Conservation (phyloP, 2,329 filamentous ascomycete genomes). For the Aureobasidium uvarum region DNA sequence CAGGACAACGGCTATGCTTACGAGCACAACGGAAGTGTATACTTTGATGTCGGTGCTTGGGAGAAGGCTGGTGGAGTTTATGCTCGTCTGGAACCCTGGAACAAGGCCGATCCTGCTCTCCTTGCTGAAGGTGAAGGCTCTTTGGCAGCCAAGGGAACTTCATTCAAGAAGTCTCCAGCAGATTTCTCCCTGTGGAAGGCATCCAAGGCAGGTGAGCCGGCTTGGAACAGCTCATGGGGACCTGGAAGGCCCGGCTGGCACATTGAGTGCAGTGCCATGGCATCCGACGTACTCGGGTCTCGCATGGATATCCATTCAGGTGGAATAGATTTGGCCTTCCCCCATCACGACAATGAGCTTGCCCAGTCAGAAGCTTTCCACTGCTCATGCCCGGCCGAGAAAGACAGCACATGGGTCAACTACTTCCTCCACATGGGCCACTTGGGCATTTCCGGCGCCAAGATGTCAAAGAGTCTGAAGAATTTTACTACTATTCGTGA, state of each 20-base stretch:
- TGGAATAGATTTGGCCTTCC: slow-evolving; percentile 86
- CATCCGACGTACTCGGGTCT: slow-evolving; percentile 78
- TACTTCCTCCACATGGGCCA: slow-evolving; percentile 98
- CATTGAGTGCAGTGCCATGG: slow-evolving; percentile 97
- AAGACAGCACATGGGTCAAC: slow-evolving; percentile 68
- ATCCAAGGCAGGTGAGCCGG: slow-evolving; percentile 86
- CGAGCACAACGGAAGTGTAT: slow-evolving; percentile 68
- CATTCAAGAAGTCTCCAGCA: slow-evolving; percentile 69
- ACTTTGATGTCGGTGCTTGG: slow-evolving; percentile 88
- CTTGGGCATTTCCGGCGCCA: slow-evolving; percentile 80
- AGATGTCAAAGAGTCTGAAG: slow-evolving; percentile 95
- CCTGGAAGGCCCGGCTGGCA: slow-evolving; percentile 90
- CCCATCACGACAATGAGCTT: slow-evolving; percentile 90
- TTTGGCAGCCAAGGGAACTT: slow-evolving; percentile 50
- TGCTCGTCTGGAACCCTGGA: slow-evolving; percentile 80
- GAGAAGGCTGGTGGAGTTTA: slow-evolving; percentile 83
- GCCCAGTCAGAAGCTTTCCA: slow-evolving; percentile 89
- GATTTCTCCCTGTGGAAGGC: slow-evolving; percentile 96
- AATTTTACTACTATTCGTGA: slow-evolving; percentile 89
- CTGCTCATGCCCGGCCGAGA: slow-evolving; percentile 42
- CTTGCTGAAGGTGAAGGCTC: slow-evolving; percentile 89
- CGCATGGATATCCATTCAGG: slow-evolving; percentile 92
- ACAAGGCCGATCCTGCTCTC: slow-evolving; percentile 75
- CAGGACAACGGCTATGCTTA: slow-evolving; percentile 87
- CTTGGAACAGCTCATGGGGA: slow-evolving; percentile 86